Conservation (phyloP, 2,329 filamentous ascomycete species). For the Paecilomyces formosus region DNA sequence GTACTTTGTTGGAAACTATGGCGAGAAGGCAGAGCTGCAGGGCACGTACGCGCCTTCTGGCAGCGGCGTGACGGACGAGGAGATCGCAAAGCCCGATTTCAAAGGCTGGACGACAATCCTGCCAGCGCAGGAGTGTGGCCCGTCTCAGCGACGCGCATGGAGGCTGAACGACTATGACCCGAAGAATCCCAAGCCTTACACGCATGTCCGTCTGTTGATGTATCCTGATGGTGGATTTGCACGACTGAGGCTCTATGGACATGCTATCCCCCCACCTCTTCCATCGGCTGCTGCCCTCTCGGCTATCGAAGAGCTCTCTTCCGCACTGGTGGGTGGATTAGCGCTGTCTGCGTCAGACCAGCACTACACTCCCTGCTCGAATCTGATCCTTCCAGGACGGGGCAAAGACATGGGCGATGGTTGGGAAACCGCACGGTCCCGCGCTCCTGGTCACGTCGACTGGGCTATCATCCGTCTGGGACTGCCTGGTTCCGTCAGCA, state of each 20-base stretch:
- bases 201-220: slow-evolving; percentile 37
- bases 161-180: slow-evolving; percentile 18
- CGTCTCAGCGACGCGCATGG: slow-evolving; percentile 37
- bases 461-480: slow-evolving; percentile 36
- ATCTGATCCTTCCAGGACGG: slow-evolving; percentile 34
- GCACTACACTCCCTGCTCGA: slow-evolving; percentile 34
- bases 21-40: slow-evolving; percentile 34
- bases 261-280: slow-evolving; percentile 28
- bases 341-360: slow-evolving; percentile 33
- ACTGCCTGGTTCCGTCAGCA: slow-evolving; percentile 28
- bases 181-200: slow-evolving; percentile 26
- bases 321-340: slow-evolving; percentile 33
- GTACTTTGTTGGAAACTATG: slow-evolving; percentile 40
- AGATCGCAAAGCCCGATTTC: slow-evolving; percentile 25
- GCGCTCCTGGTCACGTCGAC: slow-evolving; percentile 32
- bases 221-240: slow-evolving; percentile 41
- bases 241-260: slow-evolving; percentile 34
- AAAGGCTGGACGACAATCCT: slow-evolving; percentile 33
- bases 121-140: slow-evolving; percentile 30
- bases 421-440: slow-evolving; percentile 36
- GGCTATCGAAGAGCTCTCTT: slow-evolving; percentile 30
- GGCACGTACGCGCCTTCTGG: slow-evolving; percentile 19
- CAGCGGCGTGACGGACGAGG: slow-evolving; percentile 16
- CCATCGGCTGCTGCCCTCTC: slow-evolving; percentile 4
- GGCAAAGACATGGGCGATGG: slow-evolving; percentile 40